phyloP scores from a whole-genome alignment of 352 stramenopile species.

The Phytopythium montanum region DNA sequence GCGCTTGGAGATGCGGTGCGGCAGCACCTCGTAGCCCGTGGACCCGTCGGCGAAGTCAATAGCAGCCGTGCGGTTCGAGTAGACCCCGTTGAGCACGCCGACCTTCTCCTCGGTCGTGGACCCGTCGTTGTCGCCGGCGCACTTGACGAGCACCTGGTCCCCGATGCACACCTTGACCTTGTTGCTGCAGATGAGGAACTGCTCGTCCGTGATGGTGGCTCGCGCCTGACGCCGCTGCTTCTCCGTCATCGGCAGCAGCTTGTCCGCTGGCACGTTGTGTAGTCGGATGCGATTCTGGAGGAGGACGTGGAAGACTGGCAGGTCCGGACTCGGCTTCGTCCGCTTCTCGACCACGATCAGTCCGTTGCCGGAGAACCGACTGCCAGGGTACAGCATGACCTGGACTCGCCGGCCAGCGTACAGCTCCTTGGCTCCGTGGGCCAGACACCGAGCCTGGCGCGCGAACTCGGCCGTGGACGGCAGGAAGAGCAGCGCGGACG shows the following conservation, averaged over 20 bases:
- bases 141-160: constrained; percentile 74
- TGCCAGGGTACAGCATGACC: constrained; percentile 68
- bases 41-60: constrained; percentile 76
- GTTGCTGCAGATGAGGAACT: constrained; percentile 55
- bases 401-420: constrained; percentile 71
- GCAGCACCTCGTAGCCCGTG: constrained; percentile 63
- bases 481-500: constrained; percentile 47
- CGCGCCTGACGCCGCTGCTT: constrained; percentile 43
- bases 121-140: constrained; percentile 46
- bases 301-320: constrained; percentile 52
- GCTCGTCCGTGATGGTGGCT: constrained; percentile 63
- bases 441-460: constrained; percentile 46
- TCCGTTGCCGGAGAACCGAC: constrained; percentile 54
- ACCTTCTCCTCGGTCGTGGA: constrained; percentile 54
- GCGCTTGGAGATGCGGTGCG: constrained; percentile 52
- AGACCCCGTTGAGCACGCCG: constrained; percentile 70
- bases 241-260: constrained; percentile 50
- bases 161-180: constrained; percentile 73
- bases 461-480: constrained; percentile 54
- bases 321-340: constrained; percentile 10
- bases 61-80: constrained; percentile 67
- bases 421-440: constrained; percentile 31
- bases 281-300: constrained; percentile 66
- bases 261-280: constrained; percentile 62
- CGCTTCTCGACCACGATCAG: constrained; percentile 49